Evolutionary conservation across 2,329 filamentous ascomycete genomes (phyloP), one percentile per base, ranked within the genome.

Genomic region (Fusarium irregulare): DNA sequence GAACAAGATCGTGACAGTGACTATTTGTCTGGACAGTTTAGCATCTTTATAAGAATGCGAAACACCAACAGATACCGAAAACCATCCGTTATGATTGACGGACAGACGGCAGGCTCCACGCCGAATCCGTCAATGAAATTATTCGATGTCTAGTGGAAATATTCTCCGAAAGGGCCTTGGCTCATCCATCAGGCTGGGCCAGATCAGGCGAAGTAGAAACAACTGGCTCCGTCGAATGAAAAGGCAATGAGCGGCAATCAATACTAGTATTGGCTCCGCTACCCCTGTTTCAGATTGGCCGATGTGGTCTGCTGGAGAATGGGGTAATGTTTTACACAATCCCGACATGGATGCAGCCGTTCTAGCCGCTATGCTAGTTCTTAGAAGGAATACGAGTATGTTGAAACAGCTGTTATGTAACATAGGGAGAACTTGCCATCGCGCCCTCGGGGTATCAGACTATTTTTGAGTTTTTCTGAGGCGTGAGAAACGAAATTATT

Each of bases 61-160:
- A 12, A 40, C 14, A 34, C 21, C 3, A 8, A 2, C 25, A 60
- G 21, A 53, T 47, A 28, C 23, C n/a, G n/a, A n/a, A n/a, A n/a
- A n/a, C n/a, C n/a, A 21, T 40, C 2, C 9, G 4, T 3, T 37
- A 8, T 23, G 16, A 68, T 68, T 68, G 53, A 58, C 41, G 64
- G 58, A 68, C 20, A 37, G 41, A 48, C 13, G n/a, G 4, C 9
- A 27, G 18, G 21, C 48, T 67, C 64, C 49, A 64, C 46, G 30
- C 40, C 23, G 27, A n/a, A n/a, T n/a, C n/a, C n/a, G n/a, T n/a
- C n/a, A n/a, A n/a, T n/a, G n/a, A n/a, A n/a, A n/a, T n/a, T n/a
- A n/a, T n/a, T n/a, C n/a, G n/a, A n/a, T n/a, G n/a, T n/a, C n/a
- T n/a, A n/a, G n/a, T n/a, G n/a, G n/a, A n/a, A n/a, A 23, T 37